Conservation (phyloP, 257 asterid genomes). For the Penstemon davidsonii region DNA sequence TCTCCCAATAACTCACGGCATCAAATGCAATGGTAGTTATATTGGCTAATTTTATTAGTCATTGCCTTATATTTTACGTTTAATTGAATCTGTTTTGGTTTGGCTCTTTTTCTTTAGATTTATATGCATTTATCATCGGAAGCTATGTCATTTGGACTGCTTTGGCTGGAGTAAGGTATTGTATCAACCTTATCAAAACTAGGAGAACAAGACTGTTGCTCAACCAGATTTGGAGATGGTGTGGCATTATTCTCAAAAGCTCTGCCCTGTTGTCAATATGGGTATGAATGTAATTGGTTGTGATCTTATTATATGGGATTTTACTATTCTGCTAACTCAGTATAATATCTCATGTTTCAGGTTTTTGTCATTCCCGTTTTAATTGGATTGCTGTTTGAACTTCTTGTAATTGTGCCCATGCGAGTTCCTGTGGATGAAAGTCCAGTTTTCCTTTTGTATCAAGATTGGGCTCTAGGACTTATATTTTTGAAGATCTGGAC, state of each 20-base stretch:
- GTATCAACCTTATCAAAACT: constrained; percentile 66
- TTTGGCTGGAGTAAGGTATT: constrained; percentile 86
- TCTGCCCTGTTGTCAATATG: constrained; percentile 77
- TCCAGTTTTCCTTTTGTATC: constrained; percentile 93
- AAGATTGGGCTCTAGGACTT: constrained; percentile 97
- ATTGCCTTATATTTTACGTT: not conserved
- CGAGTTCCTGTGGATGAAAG: constrained; percentile 97
- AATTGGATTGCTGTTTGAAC: constrained; percentile 93
- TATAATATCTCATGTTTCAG: constrained; percentile 42
- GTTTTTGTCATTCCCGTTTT: constrained; percentile 84
- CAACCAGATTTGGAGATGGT: constrained; percentile 87
- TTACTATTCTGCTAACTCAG: constrained; percentile 14
- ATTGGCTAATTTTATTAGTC: constrained; percentile 17
- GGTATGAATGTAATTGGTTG: constrained; percentile 52
- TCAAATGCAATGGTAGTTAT: constrained; percentile 85
- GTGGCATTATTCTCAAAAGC: constrained; percentile 83
- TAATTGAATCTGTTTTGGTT: not conserved
- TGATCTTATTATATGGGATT: not conserved
- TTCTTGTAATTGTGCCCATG: constrained; percentile 95
- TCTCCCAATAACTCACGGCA: constrained; percentile 90
- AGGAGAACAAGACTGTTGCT: constrained; percentile 65
- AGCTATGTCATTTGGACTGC: constrained; percentile 97
- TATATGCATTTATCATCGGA: constrained; percentile 92
- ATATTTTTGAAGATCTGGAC: constrained; percentile 98
- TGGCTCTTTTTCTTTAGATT: constrained; percentile 42